These are phyloP conservation scores for Agaricales sp. DNA, from an alignment of 1,284 basidiomycete species.

Conservation along the genomic window DNA sequence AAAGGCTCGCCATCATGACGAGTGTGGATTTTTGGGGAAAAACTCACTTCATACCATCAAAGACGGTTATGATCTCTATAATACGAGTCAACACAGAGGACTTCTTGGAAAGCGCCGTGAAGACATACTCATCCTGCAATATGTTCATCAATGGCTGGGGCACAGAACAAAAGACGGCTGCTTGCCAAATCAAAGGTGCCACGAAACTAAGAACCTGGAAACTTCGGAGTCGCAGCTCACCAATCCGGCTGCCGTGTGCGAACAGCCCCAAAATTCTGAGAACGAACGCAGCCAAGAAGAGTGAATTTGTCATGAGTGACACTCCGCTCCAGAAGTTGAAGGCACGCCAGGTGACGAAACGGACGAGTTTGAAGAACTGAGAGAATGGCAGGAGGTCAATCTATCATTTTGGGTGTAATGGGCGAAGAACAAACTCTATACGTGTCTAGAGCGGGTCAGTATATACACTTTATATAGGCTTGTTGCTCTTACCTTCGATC, in stretches of 20 bases:
- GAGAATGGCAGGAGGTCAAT: slow-evolving; percentile 1
- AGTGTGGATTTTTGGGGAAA: neutral
- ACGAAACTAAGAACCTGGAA: slow-evolving; percentile 86
- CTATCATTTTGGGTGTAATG: no score
- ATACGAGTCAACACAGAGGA: slow-evolving; percentile 8
- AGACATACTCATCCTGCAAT: slow-evolving; percentile 60
- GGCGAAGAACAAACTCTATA: neutral
- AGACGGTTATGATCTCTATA: slow-evolving; percentile 67
- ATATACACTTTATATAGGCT: no score
- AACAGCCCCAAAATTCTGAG: slow-evolving; percentile 61
- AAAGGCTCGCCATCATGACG: slow-evolving; percentile 3
- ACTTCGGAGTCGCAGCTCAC: slow-evolving; percentile 48
- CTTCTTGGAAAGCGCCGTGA: slow-evolving; percentile 5
- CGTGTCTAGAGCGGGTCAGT: neutral
- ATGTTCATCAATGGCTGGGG: no score
- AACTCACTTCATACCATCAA: slow-evolving; percentile 70
- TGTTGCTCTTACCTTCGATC: slow-evolving; percentile 60
- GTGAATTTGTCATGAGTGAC: slow-evolving; percentile 58
- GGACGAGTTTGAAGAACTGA: slow-evolving; percentile 56
- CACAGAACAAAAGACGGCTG: slow-evolving; percentile 8
- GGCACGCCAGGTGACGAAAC: slow-evolving; percentile 58
- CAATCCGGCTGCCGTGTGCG: slow-evolving; percentile 28
- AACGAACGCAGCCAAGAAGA: slow-evolving; percentile 66
- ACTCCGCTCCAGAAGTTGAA: slow-evolving; percentile 79
- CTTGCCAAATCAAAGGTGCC: slow-evolving; percentile 78